These are phyloP conservation scores for Leccinum fibrillosum DNA, from an alignment of 768 basidiomycete genomes.

Conservation along the genomic window DNA sequence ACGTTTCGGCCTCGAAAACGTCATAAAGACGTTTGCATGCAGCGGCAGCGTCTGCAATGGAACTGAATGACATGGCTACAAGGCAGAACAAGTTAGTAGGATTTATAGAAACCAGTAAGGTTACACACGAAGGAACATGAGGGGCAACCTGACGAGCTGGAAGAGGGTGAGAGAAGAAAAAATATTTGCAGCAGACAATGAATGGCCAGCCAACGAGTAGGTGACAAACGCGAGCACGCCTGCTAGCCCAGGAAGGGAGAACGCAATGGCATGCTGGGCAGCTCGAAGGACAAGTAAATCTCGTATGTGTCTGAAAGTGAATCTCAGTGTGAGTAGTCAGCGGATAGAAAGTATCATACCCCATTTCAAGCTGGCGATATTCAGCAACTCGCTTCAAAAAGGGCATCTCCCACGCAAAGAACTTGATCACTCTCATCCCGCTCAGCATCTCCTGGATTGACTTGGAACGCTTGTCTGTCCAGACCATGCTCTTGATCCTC, in stretches of 20 bases:
- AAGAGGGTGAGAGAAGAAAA: slow-evolving; percentile 36
- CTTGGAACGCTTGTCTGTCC: too few species aligned
- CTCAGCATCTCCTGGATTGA: too few species aligned
- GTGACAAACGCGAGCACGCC: slow-evolving; percentile 76
- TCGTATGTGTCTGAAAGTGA: slow-evolving; percentile 51
- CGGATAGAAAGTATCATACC: slow-evolving; percentile 32
- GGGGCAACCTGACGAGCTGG: slow-evolving; percentile 75
- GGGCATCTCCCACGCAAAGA: too few species aligned
- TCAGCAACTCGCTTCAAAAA: slow-evolving; percentile 30
- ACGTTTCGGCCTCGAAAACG: slow-evolving; percentile 82
- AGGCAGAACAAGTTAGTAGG: not conserved
- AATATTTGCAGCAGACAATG: not conserved
- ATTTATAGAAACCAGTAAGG: not conserved
- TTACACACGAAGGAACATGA: slow-evolving; percentile 61
- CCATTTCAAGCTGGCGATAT: slow-evolving; percentile 70
- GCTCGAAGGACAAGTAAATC: slow-evolving; percentile 62
- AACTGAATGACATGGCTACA: slow-evolving; percentile 59
- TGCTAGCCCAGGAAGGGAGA: slow-evolving; percentile 74
- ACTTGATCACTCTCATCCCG: too few species aligned
- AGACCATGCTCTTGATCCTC: too few species aligned
- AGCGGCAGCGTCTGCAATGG: slow-evolving; percentile 83
- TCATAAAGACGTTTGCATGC: slow-evolving; percentile 70
- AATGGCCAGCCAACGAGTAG: slow-evolving; percentile 71
- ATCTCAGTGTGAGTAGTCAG: not conserved
- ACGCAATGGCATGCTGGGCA: slow-evolving; percentile 62